A percentile compares a stretch with the other conserved stretches of the same genome.
Evolutionary conservation across 169 alveolate species (phyloP).

Genomic region (Cryptosporidium ubiquitum): DNA sequence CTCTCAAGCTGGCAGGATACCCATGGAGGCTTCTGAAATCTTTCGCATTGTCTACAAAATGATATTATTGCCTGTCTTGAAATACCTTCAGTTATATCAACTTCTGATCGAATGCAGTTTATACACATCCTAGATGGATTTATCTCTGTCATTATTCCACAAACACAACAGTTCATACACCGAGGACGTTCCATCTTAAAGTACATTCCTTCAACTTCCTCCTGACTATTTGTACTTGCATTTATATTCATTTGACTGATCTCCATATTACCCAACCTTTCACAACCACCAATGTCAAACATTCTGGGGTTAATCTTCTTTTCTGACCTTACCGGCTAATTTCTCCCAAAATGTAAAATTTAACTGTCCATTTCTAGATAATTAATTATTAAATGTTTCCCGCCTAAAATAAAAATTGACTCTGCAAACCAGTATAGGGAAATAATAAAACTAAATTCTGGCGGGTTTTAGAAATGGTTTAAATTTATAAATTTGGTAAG

Average conservation of each 20-base stretch:
- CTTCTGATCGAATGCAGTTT: conserved; percentile 89
- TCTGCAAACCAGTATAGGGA: not conserved
- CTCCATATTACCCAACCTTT: not conserved
- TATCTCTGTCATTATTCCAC: conserved; percentile 90
- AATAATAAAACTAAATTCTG: not conserved
- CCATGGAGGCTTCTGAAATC: conserved; percentile 96
- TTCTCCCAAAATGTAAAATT: conserved; percentile 7
- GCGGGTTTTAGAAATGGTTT: not conserved
- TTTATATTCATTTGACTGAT: not conserved
- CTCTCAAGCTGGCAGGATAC: conserved; percentile 93
- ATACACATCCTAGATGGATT: conserved; percentile 91
- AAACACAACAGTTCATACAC: conserved; percentile 86
- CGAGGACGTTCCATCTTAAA: conserved; percentile 45
- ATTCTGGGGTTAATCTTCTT: not conserved
- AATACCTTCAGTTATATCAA: conserved; percentile 92
- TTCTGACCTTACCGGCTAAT: not conserved
- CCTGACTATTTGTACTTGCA: not conserved
- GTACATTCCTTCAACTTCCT: conserved; percentile 1
- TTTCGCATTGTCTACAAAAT: conserved; percentile 90
- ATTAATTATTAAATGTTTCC: not conserved
- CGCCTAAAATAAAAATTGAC: not conserved
- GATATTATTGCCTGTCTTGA: conserved; percentile 80
- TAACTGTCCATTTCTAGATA: not conserved
- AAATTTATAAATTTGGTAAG: too few relatives aligned
- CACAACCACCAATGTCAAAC: not conserved